phyloP scores from a whole-genome alignment of 371 early-diverging fungal genomes.

The Apophysomyces elegans region DNA sequence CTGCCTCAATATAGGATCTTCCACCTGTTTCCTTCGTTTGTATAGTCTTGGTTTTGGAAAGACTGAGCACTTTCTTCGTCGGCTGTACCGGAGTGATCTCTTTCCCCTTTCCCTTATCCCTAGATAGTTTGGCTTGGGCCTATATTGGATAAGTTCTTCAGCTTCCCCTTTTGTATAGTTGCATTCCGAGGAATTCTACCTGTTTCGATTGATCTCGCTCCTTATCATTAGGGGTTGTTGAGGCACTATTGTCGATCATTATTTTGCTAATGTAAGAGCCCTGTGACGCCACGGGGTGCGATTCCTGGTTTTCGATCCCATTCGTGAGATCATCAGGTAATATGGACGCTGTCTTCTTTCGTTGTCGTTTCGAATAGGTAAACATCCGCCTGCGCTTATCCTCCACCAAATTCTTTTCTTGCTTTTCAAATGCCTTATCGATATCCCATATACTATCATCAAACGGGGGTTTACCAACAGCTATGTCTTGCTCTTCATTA shows the following conservation, averaged over 20 bases:
- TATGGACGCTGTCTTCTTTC: background rate
- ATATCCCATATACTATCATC: conserved; percentile 35
- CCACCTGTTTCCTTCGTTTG: background rate
- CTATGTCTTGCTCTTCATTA: background rate
- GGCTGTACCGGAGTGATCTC: conserved; percentile 2
- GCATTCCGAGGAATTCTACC: conserved; percentile 8
- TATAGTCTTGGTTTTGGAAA: conserved; percentile 12
- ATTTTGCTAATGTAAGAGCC: conserved; percentile 3
- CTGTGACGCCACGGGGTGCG: conserved; percentile 1
- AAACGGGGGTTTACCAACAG: background rate
- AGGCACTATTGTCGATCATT: background rate
- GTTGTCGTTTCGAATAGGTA: conserved; percentile 10
- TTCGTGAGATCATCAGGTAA: background rate
- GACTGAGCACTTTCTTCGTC: conserved; percentile 13
- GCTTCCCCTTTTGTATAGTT: background rate
- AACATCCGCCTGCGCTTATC: conserved; percentile 2
- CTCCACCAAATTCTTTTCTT: background rate
- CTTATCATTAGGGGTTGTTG: background rate
- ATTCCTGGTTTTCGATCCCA: background rate
- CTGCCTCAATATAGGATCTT: background rate
- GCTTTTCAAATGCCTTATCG: conserved; percentile 9
- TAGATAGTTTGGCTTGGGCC: conserved; percentile 6
- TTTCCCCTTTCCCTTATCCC: conserved; percentile 25
- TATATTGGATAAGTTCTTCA: conserved; percentile 5
- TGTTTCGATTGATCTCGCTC: conserved; percentile 1